Base-by-base conservation (phyloP, 2,329 filamentous ascomycete species). In the Colletotrichum simmondsii region DNA sequence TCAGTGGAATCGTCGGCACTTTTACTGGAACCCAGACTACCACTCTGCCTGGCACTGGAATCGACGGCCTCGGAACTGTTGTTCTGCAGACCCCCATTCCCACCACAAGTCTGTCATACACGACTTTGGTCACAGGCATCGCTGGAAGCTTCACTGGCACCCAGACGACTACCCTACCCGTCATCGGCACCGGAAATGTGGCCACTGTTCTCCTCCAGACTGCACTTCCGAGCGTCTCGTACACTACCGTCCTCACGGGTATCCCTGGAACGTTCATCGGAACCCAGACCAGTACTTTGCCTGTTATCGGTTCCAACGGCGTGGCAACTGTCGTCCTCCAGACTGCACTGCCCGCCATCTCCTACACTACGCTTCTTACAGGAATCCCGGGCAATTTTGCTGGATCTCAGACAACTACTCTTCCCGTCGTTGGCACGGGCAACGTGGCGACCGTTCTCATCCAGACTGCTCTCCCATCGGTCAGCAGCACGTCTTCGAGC, bases 61-160 rank as follows among this genome's bases (percentile, higher is more conserved):
- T 28, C 22, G 49, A 59, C 5, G 63, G 63, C 2, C 28, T 70
- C 4, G 62, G 28, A 5, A 71, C 68, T 5, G 64, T 72, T 0
- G 30, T 72, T 2, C 32, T 69, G 5, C 65, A 72, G 30, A 72
- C 69, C 8, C 52, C 69, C 7, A 68, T 71, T 26, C 64, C 68
- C n/a, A 57, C 59, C 14, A 49, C 59, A 5, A 56, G 58, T 12
- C n/a, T 63, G 6, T 64, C 35, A 5, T 68, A 62, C 49, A 57
- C 64, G 11, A 71, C 68, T 2, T 8, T 62, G 26, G 26, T 68
- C 22, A 71, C 52, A 0, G 67, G 68, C 8, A 53, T 71, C 32
- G 62, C 63, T 35, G 68, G 68, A 4, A 8, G 19, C 6, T 71
- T 71, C 12, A 12, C 6, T 8, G 67, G 67, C 24, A 70, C 53